Evolutionary conservation across 495 filamentous ascomycete genomes (phyloP).

Genomic region (Hypoxylon trugodes): DNA sequence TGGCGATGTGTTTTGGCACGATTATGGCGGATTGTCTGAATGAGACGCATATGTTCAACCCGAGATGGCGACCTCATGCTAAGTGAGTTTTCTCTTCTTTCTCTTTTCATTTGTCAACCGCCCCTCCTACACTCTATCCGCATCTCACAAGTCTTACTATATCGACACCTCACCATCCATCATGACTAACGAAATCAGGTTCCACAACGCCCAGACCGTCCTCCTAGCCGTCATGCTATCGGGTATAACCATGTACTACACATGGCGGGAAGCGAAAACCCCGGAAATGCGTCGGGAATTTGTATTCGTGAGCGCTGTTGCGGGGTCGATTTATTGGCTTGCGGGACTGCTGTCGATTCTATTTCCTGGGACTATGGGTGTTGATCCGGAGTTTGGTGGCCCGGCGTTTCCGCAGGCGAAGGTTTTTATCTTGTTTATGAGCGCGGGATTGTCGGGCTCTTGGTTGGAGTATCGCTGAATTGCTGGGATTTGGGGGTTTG

Average conservation of each 20-base stretch:
- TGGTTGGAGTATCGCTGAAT: slow-evolving; percentile 38
- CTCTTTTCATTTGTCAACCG: not conserved
- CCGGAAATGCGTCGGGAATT: slow-evolving; percentile 43
- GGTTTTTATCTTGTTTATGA: slow-evolving; percentile 45
- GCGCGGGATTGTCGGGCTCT: slow-evolving; percentile 45
- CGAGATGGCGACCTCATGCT: slow-evolving; percentile 64
- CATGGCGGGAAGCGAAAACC: slow-evolving; percentile 46
- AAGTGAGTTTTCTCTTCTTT: slow-evolving; percentile 41
- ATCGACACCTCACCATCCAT: not conserved
- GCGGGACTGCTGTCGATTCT: slow-evolving; percentile 56
- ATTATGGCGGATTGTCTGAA: slow-evolving; percentile 57
- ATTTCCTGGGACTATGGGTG: slow-evolving; percentile 57
- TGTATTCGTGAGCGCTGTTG: slow-evolving; percentile 49
- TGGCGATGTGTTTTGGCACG: slow-evolving; percentile 52
- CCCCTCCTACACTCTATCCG: not conserved
- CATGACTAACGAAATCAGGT: slow-evolving; percentile 42
- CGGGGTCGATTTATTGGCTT: slow-evolving; percentile 62
- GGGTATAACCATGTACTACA: slow-evolving; percentile 58
- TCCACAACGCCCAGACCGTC: slow-evolving; percentile 66
- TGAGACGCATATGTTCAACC: slow-evolving; percentile 63
- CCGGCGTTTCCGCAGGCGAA: slow-evolving; percentile 57
- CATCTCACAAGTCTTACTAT: not conserved
- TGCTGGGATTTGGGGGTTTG: too few species aligned
- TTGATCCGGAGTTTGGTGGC: slow-evolving; percentile 65
- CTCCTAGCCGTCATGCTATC: slow-evolving; percentile 56